Base-by-base conservation (phyloP, 2,329 filamentous ascomycete species). In the Penicillium sclerotigenum region DNA sequence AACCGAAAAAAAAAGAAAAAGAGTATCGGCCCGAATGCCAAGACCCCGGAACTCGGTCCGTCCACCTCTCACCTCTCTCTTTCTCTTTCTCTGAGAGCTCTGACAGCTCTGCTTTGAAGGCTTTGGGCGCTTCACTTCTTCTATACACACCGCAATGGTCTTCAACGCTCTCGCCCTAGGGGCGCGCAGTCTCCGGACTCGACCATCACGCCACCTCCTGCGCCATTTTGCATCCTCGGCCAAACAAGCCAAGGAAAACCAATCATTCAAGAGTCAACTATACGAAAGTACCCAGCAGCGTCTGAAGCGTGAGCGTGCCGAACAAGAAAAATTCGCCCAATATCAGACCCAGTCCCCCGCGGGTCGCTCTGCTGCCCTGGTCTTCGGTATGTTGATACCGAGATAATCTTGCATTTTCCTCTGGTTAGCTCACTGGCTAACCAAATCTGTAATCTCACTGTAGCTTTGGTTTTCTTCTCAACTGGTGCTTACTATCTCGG, bases 271-370 rank as follows among this genome's bases (percentile, higher is more conserved):
- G 66, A 78, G 79, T 33, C 84, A 87, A 68, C 65, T 87, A 42
- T 86, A 84, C 60, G 81, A 86, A 66, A 86, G 82, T 61, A 85
- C 84, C 14, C 73, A 79, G 38, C 78, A 83, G 64, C 79, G 85
- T 41, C 68, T 87, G 58, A 75, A 82, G 67, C 78, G 80, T 47
- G 85, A 87, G 65, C 79, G 81, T 52, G 80, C 79, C 24, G 81
- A 85, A 65, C 80, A 85, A 65, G 75, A 77, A 33, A 71, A 78
- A 41, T 82, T 78, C 61, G 75, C 79, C 5, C 71, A 74, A 53
- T 70, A 75, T 59, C 71, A 79, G 65, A 67, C 72, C 50, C 65
- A 78, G 64, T 72, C 72, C 3, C 65, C 70, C 4, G 71, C 72
- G 37, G 68, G 74, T 43, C 72, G 71, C 26, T 72, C 73, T 66